Conservation (phyloP, 1,139 yeast species). For the Nadsonia starkeyi-henricii region DNA sequence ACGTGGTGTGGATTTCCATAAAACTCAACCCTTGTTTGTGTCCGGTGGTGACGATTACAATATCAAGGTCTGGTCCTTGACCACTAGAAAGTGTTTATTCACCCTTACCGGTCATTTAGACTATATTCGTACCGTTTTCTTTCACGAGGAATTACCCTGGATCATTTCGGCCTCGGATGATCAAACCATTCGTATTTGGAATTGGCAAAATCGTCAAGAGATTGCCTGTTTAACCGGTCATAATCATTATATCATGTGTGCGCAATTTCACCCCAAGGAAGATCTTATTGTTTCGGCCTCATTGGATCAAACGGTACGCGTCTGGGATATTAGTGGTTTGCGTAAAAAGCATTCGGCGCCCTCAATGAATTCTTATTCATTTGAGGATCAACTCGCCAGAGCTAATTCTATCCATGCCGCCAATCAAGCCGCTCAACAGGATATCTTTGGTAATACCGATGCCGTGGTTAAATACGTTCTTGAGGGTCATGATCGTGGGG, state of each 20-base stretch:
- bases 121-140: slow-evolving; percentile 84
- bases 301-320: slow-evolving; percentile 95
- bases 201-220: slow-evolving; percentile 98
- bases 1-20: slow-evolving; percentile 89
- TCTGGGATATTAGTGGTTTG: slow-evolving; percentile 95
- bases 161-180: slow-evolving; percentile 92
- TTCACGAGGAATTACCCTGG: slow-evolving; percentile 97
- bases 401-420: slow-evolving; percentile 17
- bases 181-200: slow-evolving; percentile 97
- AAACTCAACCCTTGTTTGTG: slow-evolving; percentile 92
- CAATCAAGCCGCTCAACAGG: slow-evolving; percentile 44
- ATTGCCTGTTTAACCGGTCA: slow-evolving; percentile 97
- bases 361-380: slow-evolving; percentile 32
- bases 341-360: slow-evolving; percentile 89
- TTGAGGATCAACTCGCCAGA: slow-evolving; percentile 70
- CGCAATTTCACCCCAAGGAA: slow-evolving; percentile 92
- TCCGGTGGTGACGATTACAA: slow-evolving; percentile 97
- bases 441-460: slow-evolving; percentile 85
- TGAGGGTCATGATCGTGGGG: slow-evolving; percentile 98
- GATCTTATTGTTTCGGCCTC: slow-evolving; percentile 93
- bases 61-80: slow-evolving; percentile 91
- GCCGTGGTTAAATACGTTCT: slow-evolving; percentile 91
- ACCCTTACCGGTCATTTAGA: slow-evolving; percentile 86
- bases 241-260: slow-evolving; percentile 96
- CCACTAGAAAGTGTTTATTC: slow-evolving; percentile 80